Conservation (phyloP, 2,329 filamentous ascomycete species). For the Xylariaceae sp. region DNA sequence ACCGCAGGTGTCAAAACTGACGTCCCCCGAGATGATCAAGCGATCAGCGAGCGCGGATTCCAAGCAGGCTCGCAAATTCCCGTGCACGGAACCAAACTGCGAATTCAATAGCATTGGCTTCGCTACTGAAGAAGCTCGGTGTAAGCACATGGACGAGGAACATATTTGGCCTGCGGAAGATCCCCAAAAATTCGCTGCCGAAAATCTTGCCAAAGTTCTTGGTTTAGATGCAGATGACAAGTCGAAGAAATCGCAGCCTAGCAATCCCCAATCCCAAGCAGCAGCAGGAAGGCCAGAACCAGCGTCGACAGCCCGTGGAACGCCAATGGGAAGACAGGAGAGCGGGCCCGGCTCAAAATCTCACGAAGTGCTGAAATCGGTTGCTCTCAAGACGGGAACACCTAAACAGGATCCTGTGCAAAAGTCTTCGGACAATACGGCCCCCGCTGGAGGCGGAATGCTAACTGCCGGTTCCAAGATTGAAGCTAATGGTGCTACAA, state of each 20-base stretch:
- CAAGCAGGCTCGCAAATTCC: conserved; percentile 38
- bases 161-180: conserved; percentile 56
- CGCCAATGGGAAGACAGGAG: conserved; percentile 49
- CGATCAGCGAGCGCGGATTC: conserved; percentile 31
- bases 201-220: conserved; percentile 47
- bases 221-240: conserved; percentile 53
- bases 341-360: conserved; percentile 44
- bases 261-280: conserved; percentile 17
- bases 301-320: conserved; percentile 15
- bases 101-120: conserved; percentile 51
- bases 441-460: conserved; percentile 10
- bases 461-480: conserved; percentile 30
- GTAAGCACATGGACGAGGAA: conserved; percentile 56
- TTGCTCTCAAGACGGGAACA: conserved; percentile 23
- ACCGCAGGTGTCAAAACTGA: conserved; percentile 47
- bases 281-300: neutral
- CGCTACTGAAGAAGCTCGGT: conserved; percentile 51
- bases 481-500: conserved; percentile 28
- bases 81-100: conserved; percentile 55
- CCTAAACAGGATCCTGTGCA: conserved; percentile 22
- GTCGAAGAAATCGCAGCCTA: conserved; percentile 34
- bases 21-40: conserved; percentile 46
- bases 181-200: conserved; percentile 51
- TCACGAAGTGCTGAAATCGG: conserved; percentile 29
- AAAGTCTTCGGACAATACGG: conserved; percentile 24